Base-by-base conservation (phyloP, 2,329 filamentous ascomycete genomes). In the Hypomyces perniciosus region DNA sequence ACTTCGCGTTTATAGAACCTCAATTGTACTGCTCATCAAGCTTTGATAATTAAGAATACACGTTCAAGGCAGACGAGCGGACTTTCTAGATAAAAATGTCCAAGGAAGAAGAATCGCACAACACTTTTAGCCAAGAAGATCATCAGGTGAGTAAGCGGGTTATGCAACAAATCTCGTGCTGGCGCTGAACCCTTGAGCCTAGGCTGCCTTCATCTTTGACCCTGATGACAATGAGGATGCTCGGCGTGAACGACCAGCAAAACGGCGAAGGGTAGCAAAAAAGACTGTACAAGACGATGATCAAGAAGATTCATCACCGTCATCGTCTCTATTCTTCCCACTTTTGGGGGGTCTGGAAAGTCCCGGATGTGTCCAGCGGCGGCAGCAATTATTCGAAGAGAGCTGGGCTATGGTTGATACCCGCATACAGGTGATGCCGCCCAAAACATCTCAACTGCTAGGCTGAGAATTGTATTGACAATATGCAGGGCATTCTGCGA, bases 341-440 rank as follows among this genome's bases (percentile, higher is more conserved):
- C 69, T 86, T 13, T 66, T 86, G 6, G 72, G 75, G 52, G 81
- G 80, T 4, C 62, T 66, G 0, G 84, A 86, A 65, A 68, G 64
- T 41, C 58, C 70, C 2, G 71, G 72, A 31, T 74, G 72, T 48
- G 72, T 78, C 26, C 64, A 64, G 6, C 67, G 82, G 46, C 77
- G 88, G 26, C 74, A 83, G 62, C 67, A 73, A 42, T 71, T 81
- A 3, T 92, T 84, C 65, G 70, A 81, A 46, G 67, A 75, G 48
- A 72, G 80, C 45, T 93, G 89, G 89, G 67, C 71, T 2, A 68
- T 74, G 37, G 79, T 88, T 57, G 79, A 89, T 54, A 65, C 68
- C 42, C 77, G 80, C 28, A 84, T 91, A 46, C 77, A 85, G 63
- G 69, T 70, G 52, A 20, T 20, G 20, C 20, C 20, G 27, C 50